Percentiles rank a stretch among this genome's conserved stretches.
phyloP scores from a whole-genome alignment of 1,284 basidiomycete species.

The Trametes hirsuta region DNA sequence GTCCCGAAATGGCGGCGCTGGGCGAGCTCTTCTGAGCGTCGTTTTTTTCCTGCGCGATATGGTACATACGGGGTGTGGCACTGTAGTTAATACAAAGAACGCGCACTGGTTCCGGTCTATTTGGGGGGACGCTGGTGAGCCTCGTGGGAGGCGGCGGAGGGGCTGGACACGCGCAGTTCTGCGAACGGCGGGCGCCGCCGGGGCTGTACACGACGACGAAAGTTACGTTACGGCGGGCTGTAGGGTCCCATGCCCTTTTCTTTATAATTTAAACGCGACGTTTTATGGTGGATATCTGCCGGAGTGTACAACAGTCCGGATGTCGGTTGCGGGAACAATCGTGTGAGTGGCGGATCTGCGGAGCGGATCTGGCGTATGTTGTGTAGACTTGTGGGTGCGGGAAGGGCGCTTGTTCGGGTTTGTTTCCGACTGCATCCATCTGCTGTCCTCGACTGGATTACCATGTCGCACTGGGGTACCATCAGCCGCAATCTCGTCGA shows the following conservation, averaged over 20 bases:
- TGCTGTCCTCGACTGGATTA: too few relatives aligned
- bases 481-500: too few relatives aligned
- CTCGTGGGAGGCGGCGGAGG: not conserved
- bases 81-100: not conserved
- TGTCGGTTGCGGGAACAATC: not conserved
- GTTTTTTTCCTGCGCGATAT: too few relatives aligned
- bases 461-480: too few relatives aligned
- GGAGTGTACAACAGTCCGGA: not conserved
- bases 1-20: slow-evolving; percentile 75
- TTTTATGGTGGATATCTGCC: not conserved
- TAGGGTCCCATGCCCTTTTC: not conserved
- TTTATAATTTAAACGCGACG: slow-evolving; percentile 8
- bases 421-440: too few relatives aligned
- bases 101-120: too few relatives aligned
- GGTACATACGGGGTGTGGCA: not conserved
- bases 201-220: not conserved
- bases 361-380: not conserved
- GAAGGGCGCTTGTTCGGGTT: not conserved
- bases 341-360: not conserved
- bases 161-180: not conserved
- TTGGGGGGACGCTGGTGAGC: not conserved
- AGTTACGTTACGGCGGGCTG: slow-evolving; percentile 1
- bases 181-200: not conserved
- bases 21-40: slow-evolving; percentile 57
- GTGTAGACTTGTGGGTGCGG: slow-evolving; percentile 11